Evolutionary conservation across 1,284 basidiomycete genomes (phyloP).

Genomic region (Meripilus lineatus): DNA sequence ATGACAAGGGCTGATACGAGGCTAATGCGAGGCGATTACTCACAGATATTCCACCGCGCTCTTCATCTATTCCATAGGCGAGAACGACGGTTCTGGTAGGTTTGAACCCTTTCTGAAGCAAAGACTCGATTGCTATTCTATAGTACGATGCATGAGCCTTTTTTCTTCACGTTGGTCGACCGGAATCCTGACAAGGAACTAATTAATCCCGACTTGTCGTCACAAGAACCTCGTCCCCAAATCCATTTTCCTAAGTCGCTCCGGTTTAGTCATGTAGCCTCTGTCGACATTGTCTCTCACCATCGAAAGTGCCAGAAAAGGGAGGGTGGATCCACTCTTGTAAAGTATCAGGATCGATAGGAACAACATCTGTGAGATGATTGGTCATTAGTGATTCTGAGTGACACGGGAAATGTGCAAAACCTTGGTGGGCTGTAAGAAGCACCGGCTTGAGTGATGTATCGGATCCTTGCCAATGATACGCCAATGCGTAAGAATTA

Average conservation of each 20-base stretch:
- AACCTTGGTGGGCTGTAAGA: constrained; percentile 64
- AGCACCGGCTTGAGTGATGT: constrained; percentile 56
- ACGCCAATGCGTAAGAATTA: constrained; percentile 62
- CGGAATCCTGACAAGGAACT: constrained; percentile 42
- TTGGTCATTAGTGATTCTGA: constrained; percentile 1
- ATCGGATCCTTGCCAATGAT: constrained; percentile 58
- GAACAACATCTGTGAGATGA: constrained; percentile 41
- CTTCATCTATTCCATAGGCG: constrained; percentile 70
- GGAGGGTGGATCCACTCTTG: constrained; percentile 42
- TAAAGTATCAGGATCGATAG: constrained; percentile 46
- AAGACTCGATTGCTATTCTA: constrained; percentile 48
- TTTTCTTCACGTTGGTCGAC: neutral
- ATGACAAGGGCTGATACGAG: no score
- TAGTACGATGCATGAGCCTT: neutral
- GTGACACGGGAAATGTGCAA: no score
- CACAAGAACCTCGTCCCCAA: constrained; percentile 61
- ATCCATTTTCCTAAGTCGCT: constrained; percentile 40
- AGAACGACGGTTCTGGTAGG: constrained; percentile 54
- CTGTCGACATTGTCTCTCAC: constrained; percentile 12
- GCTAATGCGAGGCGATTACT: constrained; percentile 14
- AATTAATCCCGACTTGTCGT: constrained; percentile 61
- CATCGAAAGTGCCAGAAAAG: constrained; percentile 31
- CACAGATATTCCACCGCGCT: constrained; percentile 48
- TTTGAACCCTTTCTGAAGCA: constrained; percentile 46
- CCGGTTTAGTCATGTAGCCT: no score